These are phyloP conservation scores for Tolypocladium paradoxum DNA, from an alignment of 2,329 filamentous ascomycete genomes.

Conservation along the genomic window DNA sequence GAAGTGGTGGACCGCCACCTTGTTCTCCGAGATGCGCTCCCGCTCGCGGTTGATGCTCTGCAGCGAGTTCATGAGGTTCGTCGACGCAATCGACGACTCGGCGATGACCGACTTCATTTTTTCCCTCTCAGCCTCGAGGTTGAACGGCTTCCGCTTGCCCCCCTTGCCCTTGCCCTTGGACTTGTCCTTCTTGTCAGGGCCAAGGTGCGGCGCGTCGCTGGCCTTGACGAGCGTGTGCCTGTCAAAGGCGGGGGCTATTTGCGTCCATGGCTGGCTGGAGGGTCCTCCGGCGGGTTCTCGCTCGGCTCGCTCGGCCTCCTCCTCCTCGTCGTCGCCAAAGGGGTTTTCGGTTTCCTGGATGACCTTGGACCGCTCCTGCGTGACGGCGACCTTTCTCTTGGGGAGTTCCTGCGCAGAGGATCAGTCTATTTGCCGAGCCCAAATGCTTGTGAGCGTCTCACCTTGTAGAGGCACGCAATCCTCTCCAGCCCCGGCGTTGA, in stretches of 20 bases:
- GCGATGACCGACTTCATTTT: constrained; percentile 83
- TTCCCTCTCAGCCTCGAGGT: constrained; percentile 77
- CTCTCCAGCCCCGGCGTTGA: constrained; percentile 68
- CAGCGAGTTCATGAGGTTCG: constrained; percentile 76
- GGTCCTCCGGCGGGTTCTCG: constrained; percentile 11
- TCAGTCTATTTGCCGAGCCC: not conserved
- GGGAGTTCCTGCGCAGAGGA: constrained; percentile 43
- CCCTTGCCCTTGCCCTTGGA: constrained; percentile 25
- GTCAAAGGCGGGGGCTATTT: not conserved
- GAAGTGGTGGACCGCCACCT: constrained; percentile 63
- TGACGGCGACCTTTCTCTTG: constrained; percentile 58
- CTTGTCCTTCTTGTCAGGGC: constrained; percentile 42
- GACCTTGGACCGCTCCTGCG: constrained; percentile 71
- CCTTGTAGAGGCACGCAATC: constrained; percentile 67
- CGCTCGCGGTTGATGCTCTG: constrained; percentile 85
- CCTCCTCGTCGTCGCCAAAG: constrained; percentile 55
- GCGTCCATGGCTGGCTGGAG: not conserved
- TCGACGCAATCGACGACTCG: constrained; percentile 80
- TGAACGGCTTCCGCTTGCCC: constrained; percentile 57
- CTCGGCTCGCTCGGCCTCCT: constrained; percentile 29
- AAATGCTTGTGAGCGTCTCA: constrained; percentile 12
- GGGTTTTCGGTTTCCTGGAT: constrained; percentile 70
- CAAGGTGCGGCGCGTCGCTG: not conserved
- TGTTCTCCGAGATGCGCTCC: constrained; percentile 79
- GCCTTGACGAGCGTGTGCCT: not conserved